These are phyloP conservation scores for Penicillium paradoxum DNA, from an alignment of 495 filamentous ascomycete genomes.

Conservation along the genomic window DNA sequence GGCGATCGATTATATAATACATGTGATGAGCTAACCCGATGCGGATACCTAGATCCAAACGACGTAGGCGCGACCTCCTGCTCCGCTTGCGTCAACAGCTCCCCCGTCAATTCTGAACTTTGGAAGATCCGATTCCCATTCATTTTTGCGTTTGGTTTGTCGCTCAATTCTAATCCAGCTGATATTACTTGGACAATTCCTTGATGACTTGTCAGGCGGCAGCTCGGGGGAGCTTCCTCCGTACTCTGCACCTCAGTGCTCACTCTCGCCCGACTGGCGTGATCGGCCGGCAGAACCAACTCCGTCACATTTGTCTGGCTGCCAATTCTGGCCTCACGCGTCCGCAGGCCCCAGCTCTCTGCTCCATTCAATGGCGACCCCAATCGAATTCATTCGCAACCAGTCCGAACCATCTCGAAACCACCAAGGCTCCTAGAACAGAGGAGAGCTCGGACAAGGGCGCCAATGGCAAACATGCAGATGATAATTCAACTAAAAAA, in stretches of 20 bases:
- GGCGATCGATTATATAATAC: no score
- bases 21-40: constrained; percentile 17
- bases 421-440: constrained; percentile 1
- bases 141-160: background rate
- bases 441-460: background rate
- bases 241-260: constrained; percentile 24
- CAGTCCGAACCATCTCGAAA: constrained; percentile 15
- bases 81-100: constrained; percentile 29
- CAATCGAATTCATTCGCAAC: constrained; percentile 28
- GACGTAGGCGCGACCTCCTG: constrained; percentile 21
- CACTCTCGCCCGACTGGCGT: constrained; percentile 25
- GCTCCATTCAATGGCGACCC: constrained; percentile 9
- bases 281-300: constrained; percentile 25
- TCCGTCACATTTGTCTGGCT: constrained; percentile 24
- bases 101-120: constrained; percentile 7
- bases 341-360: constrained; percentile 2
- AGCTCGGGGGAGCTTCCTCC: constrained; percentile 26
- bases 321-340: constrained; percentile 8
- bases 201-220: constrained; percentile 32
- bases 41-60: constrained; percentile 28
- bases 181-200: background rate
- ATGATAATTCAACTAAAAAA: constrained; percentile 17
- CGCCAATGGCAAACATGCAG: background rate
- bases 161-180: background rate
- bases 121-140: constrained; percentile 7